These are phyloP conservation scores for Eucalyptus decipiens DNA, from an alignment of 345 rosid species.

Conservation along the genomic window DNA sequence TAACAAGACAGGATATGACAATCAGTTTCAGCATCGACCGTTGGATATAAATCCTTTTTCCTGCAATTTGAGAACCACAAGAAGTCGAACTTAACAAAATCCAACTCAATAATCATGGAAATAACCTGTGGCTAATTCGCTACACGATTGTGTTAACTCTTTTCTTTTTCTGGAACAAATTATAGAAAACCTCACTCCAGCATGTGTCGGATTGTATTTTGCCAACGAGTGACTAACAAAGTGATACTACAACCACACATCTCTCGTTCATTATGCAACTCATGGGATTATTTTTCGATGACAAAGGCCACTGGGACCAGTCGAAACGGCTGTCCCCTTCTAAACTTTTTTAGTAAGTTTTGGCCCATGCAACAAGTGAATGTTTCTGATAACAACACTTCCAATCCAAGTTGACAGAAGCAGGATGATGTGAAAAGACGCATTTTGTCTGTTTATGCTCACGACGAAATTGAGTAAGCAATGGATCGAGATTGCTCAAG, in stretches of 20 bases:
- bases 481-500: background rate
- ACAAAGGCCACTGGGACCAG: background rate
- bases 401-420: background rate
- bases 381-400: background rate
- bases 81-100: background rate
- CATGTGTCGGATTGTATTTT: background rate
- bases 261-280: background rate
- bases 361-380: background rate
- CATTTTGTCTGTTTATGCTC: background rate
- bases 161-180: background rate
- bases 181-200: background rate
- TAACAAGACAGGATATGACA: slow-evolving; percentile 19
- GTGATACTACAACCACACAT: background rate
- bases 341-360: background rate
- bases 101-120: background rate
- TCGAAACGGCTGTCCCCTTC: background rate
- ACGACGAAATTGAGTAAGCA: background rate
- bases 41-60: slow-evolving; percentile 9
- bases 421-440: background rate
- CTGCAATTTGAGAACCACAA: slow-evolving; percentile 16
- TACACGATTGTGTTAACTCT: background rate
- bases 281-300: background rate
- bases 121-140: background rate
- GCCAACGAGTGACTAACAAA: background rate
- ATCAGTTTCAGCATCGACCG: slow-evolving; percentile 21